phyloP scores from a whole-genome alignment of 345 rosid genomes.

The Dipteronia dyeriana region DNA sequence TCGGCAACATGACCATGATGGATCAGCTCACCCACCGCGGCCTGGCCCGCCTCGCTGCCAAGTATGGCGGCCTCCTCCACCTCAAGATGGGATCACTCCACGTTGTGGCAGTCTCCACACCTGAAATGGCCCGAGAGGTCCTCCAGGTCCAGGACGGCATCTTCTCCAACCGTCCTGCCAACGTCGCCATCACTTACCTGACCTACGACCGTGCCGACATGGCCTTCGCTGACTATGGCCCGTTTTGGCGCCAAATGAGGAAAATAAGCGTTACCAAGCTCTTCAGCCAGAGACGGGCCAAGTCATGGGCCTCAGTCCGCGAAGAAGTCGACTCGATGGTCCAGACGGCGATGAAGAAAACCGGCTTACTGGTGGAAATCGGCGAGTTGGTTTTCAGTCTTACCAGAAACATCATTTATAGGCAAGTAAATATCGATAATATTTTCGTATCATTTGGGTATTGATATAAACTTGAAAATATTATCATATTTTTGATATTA shows the following conservation, averaged over 20 bases:
- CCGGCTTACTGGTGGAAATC: constrained; percentile 52
- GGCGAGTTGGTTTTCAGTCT: constrained; percentile 72
- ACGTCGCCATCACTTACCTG: constrained; percentile 61
- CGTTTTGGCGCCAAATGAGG: constrained; percentile 92
- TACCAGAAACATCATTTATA: constrained; percentile 57
- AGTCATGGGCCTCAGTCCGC: constrained; percentile 88
- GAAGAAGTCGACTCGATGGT: constrained; percentile 66
- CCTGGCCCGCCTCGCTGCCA: constrained; percentile 51
- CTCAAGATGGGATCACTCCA: constrained; percentile 60
- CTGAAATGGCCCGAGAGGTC: constrained; percentile 70
- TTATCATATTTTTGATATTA: too few relatives aligned
- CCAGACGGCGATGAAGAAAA: constrained; percentile 31
- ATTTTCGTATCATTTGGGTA: too few relatives aligned
- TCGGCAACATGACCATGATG: constrained; percentile 71
- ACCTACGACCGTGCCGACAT: constrained; percentile 85
- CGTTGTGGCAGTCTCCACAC: constrained; percentile 53
- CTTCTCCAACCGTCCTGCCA: constrained; percentile 78
- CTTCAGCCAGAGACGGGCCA: constrained; percentile 78
- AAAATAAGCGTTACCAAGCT: constrained; percentile 82
- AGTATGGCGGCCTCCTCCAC: constrained; percentile 57
- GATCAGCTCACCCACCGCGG: constrained; percentile 79
- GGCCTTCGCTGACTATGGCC: constrained; percentile 95
- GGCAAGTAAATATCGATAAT: not conserved
- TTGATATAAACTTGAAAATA: too few relatives aligned
- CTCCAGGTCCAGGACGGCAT: constrained; percentile 67